phyloP scores from a whole-genome alignment of 352 stramenopile species.

The Pythium periplocum region DNA sequence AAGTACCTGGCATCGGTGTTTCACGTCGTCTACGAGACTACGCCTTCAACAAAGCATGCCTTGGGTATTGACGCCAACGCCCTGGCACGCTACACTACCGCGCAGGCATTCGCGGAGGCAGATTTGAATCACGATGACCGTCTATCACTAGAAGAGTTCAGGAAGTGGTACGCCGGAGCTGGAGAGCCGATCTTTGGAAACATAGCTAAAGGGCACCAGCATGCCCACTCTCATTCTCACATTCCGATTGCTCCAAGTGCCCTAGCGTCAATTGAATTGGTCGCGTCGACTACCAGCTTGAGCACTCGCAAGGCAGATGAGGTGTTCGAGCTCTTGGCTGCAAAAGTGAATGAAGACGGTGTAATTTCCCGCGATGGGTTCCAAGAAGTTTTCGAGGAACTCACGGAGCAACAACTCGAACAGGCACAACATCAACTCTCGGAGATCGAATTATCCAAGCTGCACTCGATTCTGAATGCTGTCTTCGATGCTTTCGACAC shows the following conservation, averaged over 20 bases:
- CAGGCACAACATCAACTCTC: slow-evolving; percentile 10
- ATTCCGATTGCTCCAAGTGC: slow-evolving; percentile 21
- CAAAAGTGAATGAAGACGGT: slow-evolving; percentile 79
- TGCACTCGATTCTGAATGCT: slow-evolving; percentile 47
- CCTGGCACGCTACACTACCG: slow-evolving; percentile 67
- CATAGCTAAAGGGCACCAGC: slow-evolving; percentile 11
- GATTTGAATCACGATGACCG: slow-evolving; percentile 80
- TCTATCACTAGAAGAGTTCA: slow-evolving; percentile 79
- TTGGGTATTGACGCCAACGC: slow-evolving; percentile 46
- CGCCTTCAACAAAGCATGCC: slow-evolving; percentile 19
- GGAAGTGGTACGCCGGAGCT: slow-evolving; percentile 57
- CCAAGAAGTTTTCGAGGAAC: slow-evolving; percentile 54
- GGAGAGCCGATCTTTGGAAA: slow-evolving; percentile 8
- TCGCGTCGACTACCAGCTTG: slow-evolving; percentile 56
- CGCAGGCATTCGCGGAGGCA: slow-evolving; percentile 81
- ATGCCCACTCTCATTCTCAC: not conserved
- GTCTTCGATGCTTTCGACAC: slow-evolving; percentile 80
- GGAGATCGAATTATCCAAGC: slow-evolving; percentile 8
- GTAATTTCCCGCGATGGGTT: slow-evolving; percentile 65
- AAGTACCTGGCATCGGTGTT: slow-evolving; percentile 75
- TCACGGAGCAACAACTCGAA: slow-evolving; percentile 3
- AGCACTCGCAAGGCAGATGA: slow-evolving; percentile 43
- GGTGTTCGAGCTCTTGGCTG: slow-evolving; percentile 80
- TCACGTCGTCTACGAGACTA: slow-evolving; percentile 55
- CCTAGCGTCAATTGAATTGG: slow-evolving; percentile 48